Percentiles rank a stretch among this genome's conserved stretches.
These are phyloP conservation scores for Neoboletus brunneissimus DNA, from an alignment of 768 basidiomycete species.

Conservation along the genomic window DNA sequence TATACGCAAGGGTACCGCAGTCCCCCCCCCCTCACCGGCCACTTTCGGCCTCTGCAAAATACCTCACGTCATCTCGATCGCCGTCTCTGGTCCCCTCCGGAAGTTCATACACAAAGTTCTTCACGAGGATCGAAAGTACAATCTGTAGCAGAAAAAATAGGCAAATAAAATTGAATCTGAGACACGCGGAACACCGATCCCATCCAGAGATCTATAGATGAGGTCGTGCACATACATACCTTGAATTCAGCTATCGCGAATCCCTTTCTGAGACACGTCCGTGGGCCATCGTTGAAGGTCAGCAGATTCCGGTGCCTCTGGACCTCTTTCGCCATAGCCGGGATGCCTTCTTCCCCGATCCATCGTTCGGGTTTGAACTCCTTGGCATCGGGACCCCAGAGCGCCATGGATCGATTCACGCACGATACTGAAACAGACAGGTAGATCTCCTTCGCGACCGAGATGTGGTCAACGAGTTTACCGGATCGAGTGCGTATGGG, in stretches of 20 bases:
- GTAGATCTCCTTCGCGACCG: conserved; percentile 46
- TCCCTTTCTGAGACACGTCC: conserved; percentile 9
- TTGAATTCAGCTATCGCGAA: conserved; percentile 6
- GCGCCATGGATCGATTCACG: conserved; percentile 47
- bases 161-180: too few relatives aligned
- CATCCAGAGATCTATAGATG: not conserved
- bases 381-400: conserved; percentile 62
- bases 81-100: conserved; percentile 17
- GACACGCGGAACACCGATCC: too few relatives aligned
- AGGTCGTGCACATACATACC: not conserved
- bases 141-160: not conserved
- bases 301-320: not conserved
- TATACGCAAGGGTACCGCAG: too few relatives aligned
- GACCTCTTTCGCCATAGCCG: conserved; percentile 30
- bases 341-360: conserved; percentile 39
- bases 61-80: conserved; percentile 13
- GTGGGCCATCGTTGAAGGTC: not conserved
- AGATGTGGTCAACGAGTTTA: conserved; percentile 36
- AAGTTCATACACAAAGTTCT: conserved; percentile 18
- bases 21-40: too few relatives aligned
- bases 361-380: conserved; percentile 65
- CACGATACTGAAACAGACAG: conserved; percentile 42
- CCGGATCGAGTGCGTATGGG: conserved; percentile 48
- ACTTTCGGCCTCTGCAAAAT: conserved; percentile 21
- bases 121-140: not conserved